Evolutionary conservation across 1,139 yeast genomes (phyloP).

Genomic region (Chernovozyma sophiae-reginae): DNA sequence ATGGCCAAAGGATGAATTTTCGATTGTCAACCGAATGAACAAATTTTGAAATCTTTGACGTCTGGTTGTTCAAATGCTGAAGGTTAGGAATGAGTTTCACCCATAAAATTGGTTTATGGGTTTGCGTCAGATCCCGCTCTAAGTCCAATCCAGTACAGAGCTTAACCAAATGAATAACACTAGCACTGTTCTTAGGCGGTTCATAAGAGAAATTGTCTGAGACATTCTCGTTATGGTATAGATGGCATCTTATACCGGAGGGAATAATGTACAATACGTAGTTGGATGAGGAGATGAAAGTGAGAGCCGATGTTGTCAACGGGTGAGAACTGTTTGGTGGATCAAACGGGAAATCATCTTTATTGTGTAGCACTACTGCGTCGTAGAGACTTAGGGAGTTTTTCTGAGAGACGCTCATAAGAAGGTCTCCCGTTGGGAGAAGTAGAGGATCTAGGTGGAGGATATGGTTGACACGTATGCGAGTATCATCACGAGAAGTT

Average conservation of each 20-base stretch:
- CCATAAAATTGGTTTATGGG: conserved; percentile 42
- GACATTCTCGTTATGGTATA: conserved; percentile 43
- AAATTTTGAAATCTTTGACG: conserved; percentile 57
- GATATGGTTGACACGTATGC: conserved; percentile 17
- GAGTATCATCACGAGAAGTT: conserved; percentile 2
- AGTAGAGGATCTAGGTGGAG: conserved; percentile 55
- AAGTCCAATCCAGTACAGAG: conserved; percentile 52
- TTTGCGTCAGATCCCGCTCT: conserved; percentile 11
- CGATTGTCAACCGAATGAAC: conserved; percentile 50
- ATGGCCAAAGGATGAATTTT: conserved; percentile 68
- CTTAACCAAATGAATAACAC: conserved; percentile 44
- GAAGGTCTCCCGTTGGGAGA: conserved; percentile 48
- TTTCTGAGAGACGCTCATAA: conserved; percentile 26
- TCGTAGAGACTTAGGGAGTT: conserved; percentile 28
- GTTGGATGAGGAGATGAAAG: background rate
- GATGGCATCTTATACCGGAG: conserved; percentile 67
- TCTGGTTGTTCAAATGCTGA: conserved; percentile 62
- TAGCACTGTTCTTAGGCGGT: conserved; percentile 50
- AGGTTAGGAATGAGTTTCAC: conserved; percentile 64
- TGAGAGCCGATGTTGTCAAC: background rate
- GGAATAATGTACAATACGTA: conserved; percentile 63
- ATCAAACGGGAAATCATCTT: background rate
- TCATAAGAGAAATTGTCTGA: conserved; percentile 38
- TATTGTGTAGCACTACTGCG: conserved; percentile 14
- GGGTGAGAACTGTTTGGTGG: background rate